Percentiles rank a stretch among this genome's conserved stretches.
phyloP scores from a whole-genome alignment of 164 flowering plant genomes.

The Hamamelis virginiana region DNA sequence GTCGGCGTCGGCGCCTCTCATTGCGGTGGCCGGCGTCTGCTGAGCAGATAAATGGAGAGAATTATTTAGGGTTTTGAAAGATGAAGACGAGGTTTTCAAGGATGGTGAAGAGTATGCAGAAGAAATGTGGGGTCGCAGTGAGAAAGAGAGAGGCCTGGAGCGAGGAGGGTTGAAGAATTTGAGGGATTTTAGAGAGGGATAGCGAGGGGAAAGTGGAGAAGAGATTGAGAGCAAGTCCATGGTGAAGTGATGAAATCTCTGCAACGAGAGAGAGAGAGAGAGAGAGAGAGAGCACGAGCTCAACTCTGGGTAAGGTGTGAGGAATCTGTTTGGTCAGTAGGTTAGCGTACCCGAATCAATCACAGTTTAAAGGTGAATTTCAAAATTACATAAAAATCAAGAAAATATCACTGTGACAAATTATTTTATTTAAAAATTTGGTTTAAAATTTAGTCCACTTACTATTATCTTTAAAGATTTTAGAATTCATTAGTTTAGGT shows the following conservation, averaged over 20 bases:
- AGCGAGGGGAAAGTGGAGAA: conserved; percentile 11
- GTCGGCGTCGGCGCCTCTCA: conserved; percentile 62
- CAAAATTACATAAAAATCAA: too few relatives aligned
- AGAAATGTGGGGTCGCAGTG: conserved; percentile 9
- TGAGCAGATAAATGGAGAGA: conserved; percentile 22
- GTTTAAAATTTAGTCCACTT: too few relatives aligned
- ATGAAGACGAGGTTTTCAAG: neutral
- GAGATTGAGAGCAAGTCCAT: conserved; percentile 35
- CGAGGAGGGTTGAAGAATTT: neutral
- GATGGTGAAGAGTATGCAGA: neutral
- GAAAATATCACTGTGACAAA: too few relatives aligned
- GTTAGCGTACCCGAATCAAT: too few relatives aligned
- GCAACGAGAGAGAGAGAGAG: neutral
- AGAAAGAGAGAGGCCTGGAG: conserved; percentile 7
- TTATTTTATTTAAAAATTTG: too few relatives aligned
- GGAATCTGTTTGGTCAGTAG: too few relatives aligned
- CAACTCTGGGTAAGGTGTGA: too few relatives aligned
- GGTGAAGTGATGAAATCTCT: too few relatives aligned
- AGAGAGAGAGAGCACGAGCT: too few relatives aligned
- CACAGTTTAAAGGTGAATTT: too few relatives aligned
- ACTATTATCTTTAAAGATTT: too few relatives aligned
- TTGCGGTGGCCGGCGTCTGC: conserved; percentile 50
- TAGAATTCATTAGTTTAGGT: too few relatives aligned
- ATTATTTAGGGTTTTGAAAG: conserved; percentile 8
- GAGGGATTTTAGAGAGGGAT: neutral